Base-by-base conservation (phyloP, 768 basidiomycete species). In the Galerina sulciceps region DNA sequence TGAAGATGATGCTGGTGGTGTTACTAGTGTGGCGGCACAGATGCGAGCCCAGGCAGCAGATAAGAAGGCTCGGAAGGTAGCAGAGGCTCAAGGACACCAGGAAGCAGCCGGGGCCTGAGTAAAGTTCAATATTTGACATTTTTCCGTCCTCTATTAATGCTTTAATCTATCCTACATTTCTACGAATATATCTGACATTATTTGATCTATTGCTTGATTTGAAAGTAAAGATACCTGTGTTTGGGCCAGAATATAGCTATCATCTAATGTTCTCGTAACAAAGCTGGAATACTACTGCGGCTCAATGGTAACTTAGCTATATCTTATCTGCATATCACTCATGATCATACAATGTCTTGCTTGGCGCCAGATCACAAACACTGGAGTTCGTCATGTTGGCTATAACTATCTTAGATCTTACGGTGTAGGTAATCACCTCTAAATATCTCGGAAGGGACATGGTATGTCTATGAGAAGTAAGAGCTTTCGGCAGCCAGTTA, bases 11-110 rank as follows among this genome's bases (percentile, higher is more conserved):
- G 51, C 40, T 22, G 26, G 11, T 11, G 20, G 31, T 10, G n/a
- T 17, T 4, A 41, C 11, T 15, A 53, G 51, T 53, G 37, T 53
- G 20, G 51, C 51, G 2, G 51, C 51, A 4, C 14, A 17, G 51
- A 53, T 53, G 51, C 51, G 51, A 40, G 51, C 51, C 3, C 51
- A 53, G 51, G 51, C 51, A n/a, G 37, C 35, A 38, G 38, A 53
- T 5, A 53, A 53, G 51, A 17, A 38, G 20, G 51, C 36, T 15
- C 51, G 38, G n/a, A 53, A 53, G 38, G 36, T 18, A 18, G 51
- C 51, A 6, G 18, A 14, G 18, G 51, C 45, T n/a, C n/a, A n/a
- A n/a, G n/a, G n/a, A 45, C 18, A 9, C 22, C 20, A 26, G 26
- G 6, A 26, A 26, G 45, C 14, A 6, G n/a, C 13, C n/a, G n/a